Evolutionary conservation across 225 moss, liverwort and hornwort species (phyloP), one percentile per base, ranked within the genome.

Genomic region (Physcomitrellopsis africana): DNA sequence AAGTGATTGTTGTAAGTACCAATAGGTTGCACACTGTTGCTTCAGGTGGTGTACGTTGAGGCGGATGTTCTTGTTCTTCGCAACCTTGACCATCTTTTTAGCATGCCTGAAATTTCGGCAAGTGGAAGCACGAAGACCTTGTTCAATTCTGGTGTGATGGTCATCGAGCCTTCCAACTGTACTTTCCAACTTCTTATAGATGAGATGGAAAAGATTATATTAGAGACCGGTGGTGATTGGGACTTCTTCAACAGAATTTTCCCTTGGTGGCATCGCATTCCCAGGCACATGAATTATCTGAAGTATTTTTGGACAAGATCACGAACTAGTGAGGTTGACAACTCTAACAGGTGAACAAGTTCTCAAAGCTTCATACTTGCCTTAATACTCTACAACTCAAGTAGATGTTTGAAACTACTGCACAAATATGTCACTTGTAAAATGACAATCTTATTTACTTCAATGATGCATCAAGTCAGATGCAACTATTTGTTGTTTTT

Each of bases 61-160:
- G 84, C 90, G 3, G 87, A 90, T 75, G 68, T 87, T 11, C 80
- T 92, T 8, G 84, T 90, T 49, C 70, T 92, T 26, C 84, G 80
- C 46, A 92, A 84, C 56, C 60, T 90, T 61, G 89, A 92, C 65
- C 71, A 77, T 51, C 86, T 92, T 1, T 92, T 92, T 74, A 74
- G 82, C 69, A 48, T 89, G 84, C 86, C 92, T 7, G 81, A 92
- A 70, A 65, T 92, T 63, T 85, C 87, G 14, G 87, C 85, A 8
- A 92, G 87, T 22, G 92, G 90, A 19, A 90, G 82, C 54, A 68
- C 83, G 57, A 65, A 68, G 23, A 76, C 80, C 72, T 62, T 74
- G 51, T 93, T 91, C 77, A 91, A 91, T 65, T 89, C 93, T 26
- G 89, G 93, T 24, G 85, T 93, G 57, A 93, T 93, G 93, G 87